Evolutionary conservation across 2,329 filamentous ascomycete genomes (phyloP), one percentile per base, ranked within the genome.

Genomic region (Samsoniella hepiali): DNA sequence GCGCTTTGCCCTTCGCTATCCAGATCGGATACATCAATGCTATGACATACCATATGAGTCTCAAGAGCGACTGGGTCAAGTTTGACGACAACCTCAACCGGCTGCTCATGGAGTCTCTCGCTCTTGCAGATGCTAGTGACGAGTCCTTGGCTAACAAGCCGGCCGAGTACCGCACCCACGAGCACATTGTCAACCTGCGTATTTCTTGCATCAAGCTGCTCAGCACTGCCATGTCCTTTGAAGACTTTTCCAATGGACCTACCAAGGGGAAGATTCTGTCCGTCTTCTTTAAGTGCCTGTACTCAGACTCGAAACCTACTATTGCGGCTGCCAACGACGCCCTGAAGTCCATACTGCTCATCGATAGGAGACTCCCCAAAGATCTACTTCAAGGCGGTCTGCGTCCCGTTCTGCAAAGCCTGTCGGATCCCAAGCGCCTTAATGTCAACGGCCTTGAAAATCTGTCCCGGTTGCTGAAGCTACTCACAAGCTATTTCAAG

Each of bases 1-100:
- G 95, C 65, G 96, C 95, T 0, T 80, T 99, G 65, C 95, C 95
- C 0, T 99, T 99, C 72, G 84, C 91, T 5, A 94, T 92, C 3
- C 96, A 99, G 77, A 99, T 99, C 68, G 96, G 95, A 4, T 98
- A 96, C 72, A 97, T 99, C 69, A 96, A 99, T 73, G 95, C 95
- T 1, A 93, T 99, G 72, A 97, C 92, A 0, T 99, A 96, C 75
- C 96, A 96, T 72, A 85, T 99, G 79, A 89, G 89, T 63, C 82
- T 99, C 56, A 94, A 96, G 73, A 88, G 89, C 56, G 90, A 95
- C 67, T 94, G 97, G 71, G 87, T 99, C 32, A 87, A 89, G 8
- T 97, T 98, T 73, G 95, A 97, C 68, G 94, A 98, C 57, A 88
- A 93, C 67, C 82, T 98, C 32, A 96, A 95, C 68, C 86, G 95